Base-by-base conservation (phyloP, 345 rosid genomes). In the Salix brachista region DNA sequence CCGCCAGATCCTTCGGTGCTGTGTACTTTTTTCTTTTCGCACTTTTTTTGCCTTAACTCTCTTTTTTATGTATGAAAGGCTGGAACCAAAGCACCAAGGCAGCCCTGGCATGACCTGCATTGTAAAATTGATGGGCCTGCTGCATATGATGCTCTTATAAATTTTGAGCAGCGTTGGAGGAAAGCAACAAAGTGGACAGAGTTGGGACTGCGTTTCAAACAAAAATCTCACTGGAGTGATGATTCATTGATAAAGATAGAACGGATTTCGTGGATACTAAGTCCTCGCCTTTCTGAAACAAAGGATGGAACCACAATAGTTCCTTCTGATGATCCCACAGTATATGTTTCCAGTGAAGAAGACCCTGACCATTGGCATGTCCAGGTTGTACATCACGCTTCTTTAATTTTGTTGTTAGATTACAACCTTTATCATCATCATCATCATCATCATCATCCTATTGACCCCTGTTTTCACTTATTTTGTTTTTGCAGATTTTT, bases 51-150 rank as follows among this genome's bases (percentile, higher is more conserved):
- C 39, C 34, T 77, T 70, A 34, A 71, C 65, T 77, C 30, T 0
- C 73, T 2, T 76, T 77, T 72, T 28, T n/a, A 21, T 46, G 41
- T 65, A 70, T 71, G 52, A 69, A 79, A 94, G 98, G 83, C 81
- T 77, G 90, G 85, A 61, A 74, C 82, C 50, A 90, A 88, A 84
- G 97, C 96, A 69, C 97, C 97, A 66, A 91, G 99, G 83, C 92
- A 95, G 81, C 97, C 99, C 44, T 93, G 99, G 99, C 99, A 95
- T 75, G 99, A 95, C 81, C 84, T 90, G 86, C 99, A 95, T 78
- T 89, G 97, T 86, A 87, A 80, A 83, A 83, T 94, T 73, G 98
- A 94, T 12, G 98, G 98, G 41, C 94, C 97, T 75, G 98, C 98
- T 42, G 98, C 94, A 60, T 94, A 92, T 85, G 98, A 94, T 75